Base-by-base conservation (phyloP, 176 grass and related monocot species). In the Hordeum vulgare region DNA sequence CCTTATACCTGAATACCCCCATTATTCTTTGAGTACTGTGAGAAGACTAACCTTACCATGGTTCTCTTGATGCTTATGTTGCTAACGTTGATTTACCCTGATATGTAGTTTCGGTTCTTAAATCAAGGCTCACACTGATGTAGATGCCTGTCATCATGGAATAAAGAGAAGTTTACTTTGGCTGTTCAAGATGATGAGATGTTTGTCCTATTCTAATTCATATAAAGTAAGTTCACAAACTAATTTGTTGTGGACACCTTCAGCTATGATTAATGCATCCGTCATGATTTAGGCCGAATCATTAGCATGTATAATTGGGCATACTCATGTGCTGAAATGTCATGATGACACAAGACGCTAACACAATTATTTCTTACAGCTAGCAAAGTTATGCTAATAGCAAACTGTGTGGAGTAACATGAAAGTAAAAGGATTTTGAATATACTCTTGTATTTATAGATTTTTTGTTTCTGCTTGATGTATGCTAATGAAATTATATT, bases 391-490 rank as follows among this genome's bases (percentile, higher is more conserved):
- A 34, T 83, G 68, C 53, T 34, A 34, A 13, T 58, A 67, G 67
- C 41, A 67, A 49, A 36, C 14, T 20, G 4, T 53, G 11, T 29
- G 11, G 34, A 51, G 33, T 73, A 72, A 26, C 36, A 67, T 68
- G 47, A 40, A 82, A 20, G 47, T 68, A 35, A 33, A 81, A 83
- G 60, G 58, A 83, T 67, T 60, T 82, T 78, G 21, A 28, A 78
- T 77, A 66, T 59, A 40, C 27, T 41, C 1, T 68, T n/a, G 11
- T 86, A 10, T 61, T 6, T 2, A 24, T 42, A 58, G 26, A 59
- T 40, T 42, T 11, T 44, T 8, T 7, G 41, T 40, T 84, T 81
- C 18, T 77, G 39, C 68, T 11, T 68, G 20, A 24, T 70, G 12
- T 37, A 45, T 71, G 66, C 27, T 59, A 13, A 78, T 3, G 3